Base-by-base conservation (phyloP, 345 rosid species). In the Pistacia atlantica region DNA sequence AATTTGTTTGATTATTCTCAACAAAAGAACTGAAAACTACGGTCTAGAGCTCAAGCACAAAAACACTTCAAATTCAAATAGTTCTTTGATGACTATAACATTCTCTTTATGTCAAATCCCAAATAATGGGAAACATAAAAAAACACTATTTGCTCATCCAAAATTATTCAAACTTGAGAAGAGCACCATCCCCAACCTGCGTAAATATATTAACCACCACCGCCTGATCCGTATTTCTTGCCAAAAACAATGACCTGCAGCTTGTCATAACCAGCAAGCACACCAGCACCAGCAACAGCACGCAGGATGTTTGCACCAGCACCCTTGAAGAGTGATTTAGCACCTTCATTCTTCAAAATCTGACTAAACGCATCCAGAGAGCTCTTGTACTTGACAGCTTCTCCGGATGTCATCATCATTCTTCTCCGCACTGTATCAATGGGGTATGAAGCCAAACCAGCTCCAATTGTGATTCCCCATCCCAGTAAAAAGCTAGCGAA, bases 331-430 rank as follows among this genome's bases (percentile, higher is more conserved):
- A 89, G 88, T 7, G 92, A 89, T 72, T 71, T 87, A 5, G 85
- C 1, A 25, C 92, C 90, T 81, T 89, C 92, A 1, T 89, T 87
- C 83, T 87, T 85, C 4, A 89, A 1, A 51, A 87, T 89, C 78
- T 89, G 88, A 17, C 14, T 10, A 65, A 89, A 89, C 8, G 89
- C 90, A 57, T 77, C 86, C 78, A 82, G 0, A 0, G 92, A 89
- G 78, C 89, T 85, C 81, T 82, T 87, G 82, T 87, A 89, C 75
- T 89, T 89, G 55, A 87, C 88, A n/a, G 92, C 89, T 77, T 89
- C 92, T 51, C 92, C 92, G 3, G 92, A 89, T 12, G 90, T 89
- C 92, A 89, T 89, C 92, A 89, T 89, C 92, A 89, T 89, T 78
- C 92, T 84, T 85, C 92, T 85, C 12, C 92, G 89, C 2, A 89